Evolutionary conservation across 441 rosid genomes (phyloP), one percentile per base, ranked within the genome.

Genomic region (Adansonia gregorii): DNA sequence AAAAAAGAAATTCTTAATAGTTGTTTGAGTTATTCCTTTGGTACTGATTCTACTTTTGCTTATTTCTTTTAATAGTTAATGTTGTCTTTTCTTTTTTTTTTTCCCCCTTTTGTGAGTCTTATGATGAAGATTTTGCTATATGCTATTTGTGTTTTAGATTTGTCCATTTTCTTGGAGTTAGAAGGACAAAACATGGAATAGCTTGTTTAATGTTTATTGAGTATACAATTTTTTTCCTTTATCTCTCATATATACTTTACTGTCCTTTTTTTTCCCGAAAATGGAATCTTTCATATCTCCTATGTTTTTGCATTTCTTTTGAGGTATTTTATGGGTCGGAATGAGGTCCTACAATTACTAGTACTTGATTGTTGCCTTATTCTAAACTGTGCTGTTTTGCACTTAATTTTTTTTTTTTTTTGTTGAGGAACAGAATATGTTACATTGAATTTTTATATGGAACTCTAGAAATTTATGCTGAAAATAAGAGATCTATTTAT

Each of bases 1-100:
- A 79, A 95, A 91, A 89, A 87, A 82, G 81, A 89, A 35, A 0
- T 17, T 52, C 27, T 17, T 52, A 9, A 2, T 71, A 31, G 9
- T 31, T 27, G 35, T 71, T 70, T 19, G 9, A 54, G 74, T 71
- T 71, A 31, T 54, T 54, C 49, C 14, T 24, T 69, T 46, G 15
- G 85, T 46, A 80, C 86, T 68, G 86, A 63, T 52, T 54, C 12
- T 6, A 19, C 51, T 10, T 56, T 55, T 41, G 3, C 31, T 17
- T 41, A 39, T 10, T 72, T 55, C 19, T 55, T 35, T 72, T 55
- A 67, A 88, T 15, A 24, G 27, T 60, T 4, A 4, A 8, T 60
- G 11, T 24, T 2, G 5, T n/a, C 41, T 39, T 60, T 41, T 45
- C 8, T 55, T 19, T 31, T 9, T 54, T 19, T 31, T 22, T n/a